phyloP scores from a whole-genome alignment of 306 rosid genomes.

The Lupinus albus region DNA sequence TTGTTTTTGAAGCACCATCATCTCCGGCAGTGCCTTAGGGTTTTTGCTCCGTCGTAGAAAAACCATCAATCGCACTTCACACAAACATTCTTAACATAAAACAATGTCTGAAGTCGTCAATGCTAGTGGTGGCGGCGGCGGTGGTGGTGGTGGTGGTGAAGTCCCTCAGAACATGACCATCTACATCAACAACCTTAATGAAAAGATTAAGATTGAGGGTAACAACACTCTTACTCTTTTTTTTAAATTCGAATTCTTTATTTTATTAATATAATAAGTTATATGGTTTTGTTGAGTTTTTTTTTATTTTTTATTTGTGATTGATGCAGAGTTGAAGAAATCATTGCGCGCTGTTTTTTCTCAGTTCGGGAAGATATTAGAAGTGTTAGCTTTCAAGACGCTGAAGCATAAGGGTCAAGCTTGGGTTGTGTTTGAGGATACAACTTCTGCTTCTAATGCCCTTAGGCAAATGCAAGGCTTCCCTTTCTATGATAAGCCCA shows the following conservation, averaged over 20 bases:
- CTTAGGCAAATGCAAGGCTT: slow-evolving; percentile 97
- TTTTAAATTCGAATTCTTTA: not conserved
- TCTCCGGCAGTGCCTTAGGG: slow-evolving; percentile 44
- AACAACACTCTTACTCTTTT: not conserved
- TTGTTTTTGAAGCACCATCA: too few relatives aligned
- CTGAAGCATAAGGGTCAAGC: slow-evolving; percentile 98
- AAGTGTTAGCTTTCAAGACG: slow-evolving; percentile 84
- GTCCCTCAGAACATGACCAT: slow-evolving; percentile 69
- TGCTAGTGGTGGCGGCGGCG: slow-evolving; percentile 42
- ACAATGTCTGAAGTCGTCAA: slow-evolving; percentile 74
- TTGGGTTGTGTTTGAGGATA: slow-evolving; percentile 94
- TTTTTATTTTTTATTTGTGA: not conserved
- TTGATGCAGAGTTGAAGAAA: slow-evolving; percentile 78
- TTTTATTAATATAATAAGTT: not conserved
- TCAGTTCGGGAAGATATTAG: slow-evolving; percentile 95
- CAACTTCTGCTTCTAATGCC: slow-evolving; percentile 84
- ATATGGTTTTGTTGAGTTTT: too few relatives aligned
- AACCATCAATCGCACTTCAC: not conserved
- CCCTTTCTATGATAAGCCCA: slow-evolving; percentile 96
- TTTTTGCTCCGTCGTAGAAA: slow-evolving; percentile 1
- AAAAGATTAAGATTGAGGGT: slow-evolving; percentile 96
- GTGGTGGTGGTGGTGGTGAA: slow-evolving; percentile 51
- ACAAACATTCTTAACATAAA: too few relatives aligned
- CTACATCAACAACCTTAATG: slow-evolving; percentile 93
- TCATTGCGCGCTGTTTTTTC: slow-evolving; percentile 85